Evolutionary conservation across 306 rosid species (phyloP).

Genomic region (Vigna radiata): DNA sequence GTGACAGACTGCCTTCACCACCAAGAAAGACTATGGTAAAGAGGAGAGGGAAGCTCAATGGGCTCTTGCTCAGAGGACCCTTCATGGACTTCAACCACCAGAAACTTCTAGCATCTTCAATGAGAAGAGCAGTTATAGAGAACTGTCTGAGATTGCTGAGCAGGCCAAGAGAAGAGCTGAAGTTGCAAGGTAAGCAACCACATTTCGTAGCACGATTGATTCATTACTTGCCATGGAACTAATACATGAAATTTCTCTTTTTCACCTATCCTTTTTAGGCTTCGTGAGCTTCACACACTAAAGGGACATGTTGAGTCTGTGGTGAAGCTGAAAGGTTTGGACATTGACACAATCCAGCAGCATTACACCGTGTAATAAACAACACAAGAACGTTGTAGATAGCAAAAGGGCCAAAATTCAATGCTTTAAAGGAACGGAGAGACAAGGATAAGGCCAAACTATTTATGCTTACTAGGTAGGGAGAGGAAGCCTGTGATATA

Average conservation of each 20-base stretch:
- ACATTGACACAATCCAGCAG: slow-evolving; percentile 92
- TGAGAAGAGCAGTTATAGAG: slow-evolving; percentile 88
- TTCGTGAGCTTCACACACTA: slow-evolving; percentile 95
- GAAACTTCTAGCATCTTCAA: slow-evolving; percentile 62
- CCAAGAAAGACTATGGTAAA: slow-evolving; percentile 97
- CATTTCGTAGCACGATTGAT: neutral
- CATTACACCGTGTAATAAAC: slow-evolving; percentile 85
- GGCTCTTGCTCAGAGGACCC: slow-evolving; percentile 97
- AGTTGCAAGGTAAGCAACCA: slow-evolving; percentile 81
- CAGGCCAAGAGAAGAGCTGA: slow-evolving; percentile 98
- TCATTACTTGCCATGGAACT: neutral
- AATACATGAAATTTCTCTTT: neutral
- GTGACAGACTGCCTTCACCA: slow-evolving; percentile 92
- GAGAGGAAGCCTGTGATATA: slow-evolving; percentile 56
- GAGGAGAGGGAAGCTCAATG: slow-evolving; percentile 99
- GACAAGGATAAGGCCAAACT: slow-evolving; percentile 51
- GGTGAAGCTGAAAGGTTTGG: slow-evolving; percentile 94
- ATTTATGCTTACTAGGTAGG: slow-evolving; percentile 48
- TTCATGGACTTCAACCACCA: slow-evolving; percentile 96
- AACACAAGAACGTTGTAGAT: slow-evolving; percentile 37
- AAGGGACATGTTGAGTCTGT: slow-evolving; percentile 99
- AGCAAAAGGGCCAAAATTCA: slow-evolving; percentile 40
- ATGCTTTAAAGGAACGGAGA: slow-evolving; percentile 34
- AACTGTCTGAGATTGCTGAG: slow-evolving; percentile 96
- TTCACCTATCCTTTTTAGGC: slow-evolving; percentile 53